Conservation (phyloP, 768 basidiomycete genomes). For the Tylopilus felleus region DNA sequence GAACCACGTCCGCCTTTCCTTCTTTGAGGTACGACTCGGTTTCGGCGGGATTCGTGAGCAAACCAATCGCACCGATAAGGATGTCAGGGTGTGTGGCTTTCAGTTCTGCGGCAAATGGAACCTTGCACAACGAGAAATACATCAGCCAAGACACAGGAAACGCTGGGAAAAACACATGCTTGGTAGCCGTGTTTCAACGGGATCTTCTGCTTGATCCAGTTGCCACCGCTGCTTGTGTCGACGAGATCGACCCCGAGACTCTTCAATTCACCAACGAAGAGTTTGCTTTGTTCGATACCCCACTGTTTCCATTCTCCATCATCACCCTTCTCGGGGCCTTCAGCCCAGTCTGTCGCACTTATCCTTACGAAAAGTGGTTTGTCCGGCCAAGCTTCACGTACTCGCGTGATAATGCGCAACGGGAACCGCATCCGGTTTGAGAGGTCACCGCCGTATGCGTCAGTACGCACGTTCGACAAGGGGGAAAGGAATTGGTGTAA, state of each 20-base stretch:
- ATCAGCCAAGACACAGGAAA: background rate
- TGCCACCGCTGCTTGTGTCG: constrained; percentile 68
- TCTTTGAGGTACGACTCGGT: constrained; percentile 60
- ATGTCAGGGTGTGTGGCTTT: constrained; percentile 58
- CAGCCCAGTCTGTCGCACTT: constrained; percentile 66
- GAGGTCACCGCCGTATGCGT: constrained; percentile 69
- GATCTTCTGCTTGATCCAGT: constrained; percentile 60
- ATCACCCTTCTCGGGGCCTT: constrained; percentile 49
- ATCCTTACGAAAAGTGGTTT: constrained; percentile 73
- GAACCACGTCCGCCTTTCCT: constrained; percentile 66
- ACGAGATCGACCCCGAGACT: constrained; percentile 72
- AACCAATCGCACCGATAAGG: constrained; percentile 61
- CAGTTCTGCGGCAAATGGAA: constrained; percentile 64
- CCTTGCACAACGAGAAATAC: constrained; percentile 35
- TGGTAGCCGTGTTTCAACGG: constrained; percentile 54
- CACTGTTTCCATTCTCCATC: constrained; percentile 61
- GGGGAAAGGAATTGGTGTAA: constrained; percentile 69
- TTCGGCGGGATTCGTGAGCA: constrained; percentile 62
- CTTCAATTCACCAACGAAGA: constrained; percentile 53
- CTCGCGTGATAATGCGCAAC: constrained; percentile 49
- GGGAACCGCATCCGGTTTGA: constrained; percentile 72
- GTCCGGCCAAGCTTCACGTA: constrained; percentile 55
- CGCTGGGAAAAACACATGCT: constrained; percentile 31
- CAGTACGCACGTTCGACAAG: constrained; percentile 66
- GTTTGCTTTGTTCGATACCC: constrained; percentile 75